Conservation (phyloP, 2,329 filamentous ascomycete species). For the Magnaporthiopsis incrustans region DNA sequence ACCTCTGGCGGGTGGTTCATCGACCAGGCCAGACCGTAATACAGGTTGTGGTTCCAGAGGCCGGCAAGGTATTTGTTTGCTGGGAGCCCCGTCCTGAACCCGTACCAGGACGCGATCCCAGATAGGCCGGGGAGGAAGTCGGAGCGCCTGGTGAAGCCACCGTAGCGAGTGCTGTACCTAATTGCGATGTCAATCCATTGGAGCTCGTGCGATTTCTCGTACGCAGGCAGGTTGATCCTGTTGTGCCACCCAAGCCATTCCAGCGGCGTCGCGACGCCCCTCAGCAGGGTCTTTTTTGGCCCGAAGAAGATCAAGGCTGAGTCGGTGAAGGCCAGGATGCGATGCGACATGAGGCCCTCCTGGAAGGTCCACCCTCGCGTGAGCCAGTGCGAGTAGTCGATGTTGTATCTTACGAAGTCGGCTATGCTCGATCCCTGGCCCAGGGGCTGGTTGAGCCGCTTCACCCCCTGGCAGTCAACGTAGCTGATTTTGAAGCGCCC, state of each 20-base stretch:
- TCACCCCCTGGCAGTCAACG: background rate
- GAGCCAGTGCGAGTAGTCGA: background rate
- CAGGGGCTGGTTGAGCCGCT: background rate
- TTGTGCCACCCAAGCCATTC: background rate
- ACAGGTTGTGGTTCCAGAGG: background rate
- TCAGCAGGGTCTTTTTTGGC: background rate
- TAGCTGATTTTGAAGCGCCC: background rate
- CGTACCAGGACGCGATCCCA: background rate
- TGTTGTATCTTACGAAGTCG: background rate
- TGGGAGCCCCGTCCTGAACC: background rate
- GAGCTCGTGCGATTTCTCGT: background rate
- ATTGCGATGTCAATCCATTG: background rate
- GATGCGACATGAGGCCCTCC: background rate
- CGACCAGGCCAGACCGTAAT: background rate
- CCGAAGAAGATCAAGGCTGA: background rate
- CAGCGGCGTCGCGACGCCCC: background rate
- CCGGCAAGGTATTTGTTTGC: background rate
- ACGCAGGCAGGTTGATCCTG: background rate
- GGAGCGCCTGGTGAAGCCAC: background rate
- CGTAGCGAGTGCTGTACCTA: background rate
- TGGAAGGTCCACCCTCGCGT: background rate
- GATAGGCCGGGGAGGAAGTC: background rate
- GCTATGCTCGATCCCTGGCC: background rate
- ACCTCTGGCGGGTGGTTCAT: background rate
- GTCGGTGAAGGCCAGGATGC: background rate